Percentiles rank a stretch among this genome's conserved stretches.
Evolutionary conservation across 441 rosid genomes (phyloP).

Genomic region (Lepidium campestre): DNA sequence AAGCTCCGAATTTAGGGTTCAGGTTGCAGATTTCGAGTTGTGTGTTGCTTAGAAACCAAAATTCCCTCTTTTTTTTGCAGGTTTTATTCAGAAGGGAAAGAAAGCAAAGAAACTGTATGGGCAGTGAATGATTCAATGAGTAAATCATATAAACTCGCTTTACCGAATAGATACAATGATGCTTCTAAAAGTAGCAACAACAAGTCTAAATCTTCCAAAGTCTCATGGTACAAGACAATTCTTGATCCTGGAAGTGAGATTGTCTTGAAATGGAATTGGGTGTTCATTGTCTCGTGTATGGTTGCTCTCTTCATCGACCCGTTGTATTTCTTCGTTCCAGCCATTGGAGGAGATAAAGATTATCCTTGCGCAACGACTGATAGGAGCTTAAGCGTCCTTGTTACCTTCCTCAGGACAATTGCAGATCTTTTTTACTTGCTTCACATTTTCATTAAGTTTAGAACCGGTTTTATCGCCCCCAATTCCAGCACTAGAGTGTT

Average conservation of each 20-base stretch:
- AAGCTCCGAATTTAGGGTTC: slow-evolving; percentile 3
- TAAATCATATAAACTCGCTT: slow-evolving; percentile 39
- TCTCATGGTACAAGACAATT: slow-evolving; percentile 59
- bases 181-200: slow-evolving; percentile 36
- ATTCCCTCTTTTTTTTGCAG: slow-evolving; percentile 24
- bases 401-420: slow-evolving; percentile 67
- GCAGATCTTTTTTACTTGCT: slow-evolving; percentile 85
- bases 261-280: slow-evolving; percentile 75
- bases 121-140: slow-evolving; percentile 40
- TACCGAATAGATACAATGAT: slow-evolving; percentile 43
- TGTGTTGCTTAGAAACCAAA: not conserved
- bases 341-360: slow-evolving; percentile 35
- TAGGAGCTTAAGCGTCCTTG: slow-evolving; percentile 43
- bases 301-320: slow-evolving; percentile 91
- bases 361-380: slow-evolving; percentile 64
- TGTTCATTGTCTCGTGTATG: slow-evolving; percentile 72
- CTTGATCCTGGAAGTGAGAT: slow-evolving; percentile 88
- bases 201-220: slow-evolving; percentile 37
- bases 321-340: slow-evolving; percentile 72
- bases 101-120: slow-evolving; percentile 37
- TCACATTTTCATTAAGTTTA: slow-evolving; percentile 77
- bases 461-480: slow-evolving; percentile 87
- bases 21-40: not conserved
- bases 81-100: slow-evolving; percentile 66
- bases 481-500: slow-evolving; percentile 68